phyloP scores from a whole-genome alignment of 257 asterid species.

The Gynochthodes officinalis region DNA sequence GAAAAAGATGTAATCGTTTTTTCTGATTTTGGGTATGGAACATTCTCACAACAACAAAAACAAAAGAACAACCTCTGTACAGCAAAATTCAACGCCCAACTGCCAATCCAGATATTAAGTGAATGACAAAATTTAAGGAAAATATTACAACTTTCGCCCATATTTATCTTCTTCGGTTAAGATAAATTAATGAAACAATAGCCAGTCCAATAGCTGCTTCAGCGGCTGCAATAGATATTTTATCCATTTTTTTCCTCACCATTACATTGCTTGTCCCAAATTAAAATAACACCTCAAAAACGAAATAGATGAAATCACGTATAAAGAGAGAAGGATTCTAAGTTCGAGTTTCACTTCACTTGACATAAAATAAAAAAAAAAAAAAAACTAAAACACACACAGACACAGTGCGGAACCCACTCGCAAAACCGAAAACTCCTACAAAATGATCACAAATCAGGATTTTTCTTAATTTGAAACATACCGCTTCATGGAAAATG shows the following conservation, averaged over 20 bases:
- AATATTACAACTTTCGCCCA: neutral
- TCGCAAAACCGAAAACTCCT: neutral
- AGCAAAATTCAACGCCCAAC: too few species aligned
- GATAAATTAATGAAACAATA: too few species aligned
- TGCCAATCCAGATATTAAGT: neutral
- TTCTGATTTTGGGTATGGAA: neutral
- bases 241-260: neutral
- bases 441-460: neutral
- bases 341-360: neutral
- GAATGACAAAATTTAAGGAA: neutral
- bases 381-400: neutral
- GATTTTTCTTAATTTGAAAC: neutral
- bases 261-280: neutral
- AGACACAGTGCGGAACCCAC: neutral
- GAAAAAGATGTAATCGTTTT: too few species aligned
- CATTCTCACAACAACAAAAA: neutral
- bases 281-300: neutral
- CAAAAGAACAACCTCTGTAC: neutral
- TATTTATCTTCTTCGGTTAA: neutral
- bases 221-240: too few species aligned
- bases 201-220: too few species aligned
- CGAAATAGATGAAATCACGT: neutral
- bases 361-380: neutral
- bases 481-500: slow-evolving; percentile 36
- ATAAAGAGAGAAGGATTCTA: neutral